Evolutionary conservation across 345 rosid genomes (phyloP), one percentile per base, ranked within the genome.

Genomic region (Rhizophora apiculata): DNA sequence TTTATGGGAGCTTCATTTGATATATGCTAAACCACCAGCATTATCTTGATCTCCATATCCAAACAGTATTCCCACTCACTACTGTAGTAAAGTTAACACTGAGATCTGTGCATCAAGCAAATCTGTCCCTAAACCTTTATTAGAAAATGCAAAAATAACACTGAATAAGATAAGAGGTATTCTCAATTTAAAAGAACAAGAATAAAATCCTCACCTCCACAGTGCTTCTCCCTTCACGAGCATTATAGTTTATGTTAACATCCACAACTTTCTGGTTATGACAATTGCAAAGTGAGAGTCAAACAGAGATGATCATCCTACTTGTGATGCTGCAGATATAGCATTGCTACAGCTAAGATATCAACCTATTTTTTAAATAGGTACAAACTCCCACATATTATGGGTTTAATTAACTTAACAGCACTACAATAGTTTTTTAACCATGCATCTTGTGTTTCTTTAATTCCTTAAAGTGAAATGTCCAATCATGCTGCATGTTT

Each of bases 321-420:
- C 49, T 15, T 43, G 19, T 43, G 49, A 43, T 0, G 3, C 46
- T 11, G 6, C 15, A 11, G 46, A 39, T 39, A 39, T 39, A 39
- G 46, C 15, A 2, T 39, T 39, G 49, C 16, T 43, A 13, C 49
- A 43, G 49, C 49, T 19, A 70, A 62, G 24, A 53, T 51, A 36
- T 32, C 19, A 22, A 62, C 4, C 3, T 15, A 49, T 70, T 51
- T 24, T 43, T 29, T 55, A 46, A 52, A 8, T 36, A 8, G 36
- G 19, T 5, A 55, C 22, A 19, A 58, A 55, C 29, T 55, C 16
- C 1, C 24, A 13, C 3, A 52, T 9, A 22, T 62, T 60, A 18
- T 68, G 49, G 46, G 57, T 75, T 71, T 31, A 26, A 34, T 49
- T 9, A 63, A 67, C 26, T 64, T 43, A 22, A 52, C 15, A 54